Base-by-base conservation (phyloP, 2,329 filamentous ascomycete genomes). In the Fusarium sp. region DNA sequence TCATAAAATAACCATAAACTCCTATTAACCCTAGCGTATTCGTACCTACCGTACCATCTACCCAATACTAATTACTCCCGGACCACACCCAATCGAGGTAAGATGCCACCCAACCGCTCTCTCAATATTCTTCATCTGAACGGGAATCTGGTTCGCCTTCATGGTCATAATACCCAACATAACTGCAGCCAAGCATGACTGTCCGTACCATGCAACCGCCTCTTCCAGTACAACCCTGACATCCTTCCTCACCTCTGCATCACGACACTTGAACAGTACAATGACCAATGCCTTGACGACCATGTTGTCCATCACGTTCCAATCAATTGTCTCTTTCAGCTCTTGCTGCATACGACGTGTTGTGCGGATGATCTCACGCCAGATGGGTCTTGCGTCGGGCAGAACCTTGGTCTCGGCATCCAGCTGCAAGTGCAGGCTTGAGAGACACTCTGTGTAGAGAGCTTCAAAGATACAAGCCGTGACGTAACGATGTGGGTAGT, bases 31-130 rank as follows among this genome's bases (percentile, higher is more conserved):
- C 28, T 16, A 9, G 14, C 28, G 7, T 28, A 28, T 28, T 28
- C 28, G 28, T 11, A 59, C 30, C 25, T 11, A 59, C 30, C 25
- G 9, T 37, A n/a, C 34, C 34, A 21, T 48, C 41, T 37, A 63
- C 3, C 21, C 59, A 21, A 21, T 16, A 10, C 43, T 53, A 12
- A 63, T 63, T 9, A 63, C 60, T 21, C 60, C 58, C 20, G 60
- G 60, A n/a, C 58, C 58, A 20, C 60, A 63, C 3, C 60, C 60
- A 56, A 62, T 45, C 14, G 58, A 63, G 4, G 60, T 63, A 7
- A 73, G 51, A 46, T 73, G 66, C 70, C 70, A 73, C 1, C 71
- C 71, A 18, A 73, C 28, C 2, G 68, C 59, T 14, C 71, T 61
- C n/a, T 73, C 71, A 16, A 73, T 62, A 18, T 73, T 73, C 40